These are phyloP conservation scores for Aleurites moluccanus DNA, from an alignment of 441 rosid species.

Conservation along the genomic window DNA sequence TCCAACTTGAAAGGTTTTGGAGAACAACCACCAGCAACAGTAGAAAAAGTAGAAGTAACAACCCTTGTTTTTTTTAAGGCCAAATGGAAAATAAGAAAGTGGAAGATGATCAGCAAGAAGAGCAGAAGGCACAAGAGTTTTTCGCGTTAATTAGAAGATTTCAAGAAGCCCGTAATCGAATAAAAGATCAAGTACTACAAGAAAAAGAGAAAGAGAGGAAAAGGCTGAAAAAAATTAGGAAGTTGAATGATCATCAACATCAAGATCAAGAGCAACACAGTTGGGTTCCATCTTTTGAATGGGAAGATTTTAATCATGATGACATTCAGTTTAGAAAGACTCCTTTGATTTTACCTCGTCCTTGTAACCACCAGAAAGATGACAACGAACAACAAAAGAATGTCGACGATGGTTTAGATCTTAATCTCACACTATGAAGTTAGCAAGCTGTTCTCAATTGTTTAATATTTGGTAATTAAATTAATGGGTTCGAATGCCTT, in stretches of 20 bases:
- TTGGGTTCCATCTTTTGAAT: slow-evolving; percentile 47
- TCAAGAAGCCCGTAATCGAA: slow-evolving; percentile 39
- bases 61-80: not conserved
- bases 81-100: slow-evolving; percentile 22
- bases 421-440: slow-evolving; percentile 38
- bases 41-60: no score
- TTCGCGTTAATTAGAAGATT: slow-evolving; percentile 38
- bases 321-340: slow-evolving; percentile 27
- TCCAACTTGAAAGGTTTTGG: not conserved
- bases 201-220: slow-evolving; percentile 15
- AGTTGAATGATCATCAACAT: not conserved
- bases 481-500: no score
- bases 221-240: slow-evolving; percentile 7
- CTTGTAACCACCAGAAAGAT: not conserved
- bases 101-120: slow-evolving; percentile 25
- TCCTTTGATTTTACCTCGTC: slow-evolving; percentile 24
- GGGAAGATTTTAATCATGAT: slow-evolving; percentile 44
- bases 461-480: no score
- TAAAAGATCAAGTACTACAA: slow-evolving; percentile 15
- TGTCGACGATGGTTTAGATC: slow-evolving; percentile 28
- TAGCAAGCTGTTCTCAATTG: no score
- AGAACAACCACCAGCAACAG: no score
- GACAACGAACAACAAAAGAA: slow-evolving; percentile 8
- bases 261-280: slow-evolving; percentile 13
- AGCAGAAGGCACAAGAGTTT: slow-evolving; percentile 45